Evolutionary conservation across 2,329 filamentous ascomycete species (phyloP), one percentile per base, ranked within the genome.

Genomic region (Aspergillus sp.): DNA sequence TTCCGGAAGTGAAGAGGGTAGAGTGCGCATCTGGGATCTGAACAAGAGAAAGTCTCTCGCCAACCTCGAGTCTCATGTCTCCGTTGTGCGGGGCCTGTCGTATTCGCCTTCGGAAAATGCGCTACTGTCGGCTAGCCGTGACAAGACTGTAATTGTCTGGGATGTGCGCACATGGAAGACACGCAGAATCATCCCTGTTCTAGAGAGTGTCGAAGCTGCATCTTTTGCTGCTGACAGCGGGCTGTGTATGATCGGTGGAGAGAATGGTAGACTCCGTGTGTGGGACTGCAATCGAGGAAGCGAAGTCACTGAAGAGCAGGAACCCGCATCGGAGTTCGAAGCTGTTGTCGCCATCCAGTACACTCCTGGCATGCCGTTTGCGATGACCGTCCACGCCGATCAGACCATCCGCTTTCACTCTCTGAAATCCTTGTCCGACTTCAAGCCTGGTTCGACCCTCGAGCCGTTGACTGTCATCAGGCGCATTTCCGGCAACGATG

Each of bases 71-170:
- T 93, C 90, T 0, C 94, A 98, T 64, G 90, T 95, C 19, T 97
- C 93, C 7, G 88, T 97, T 56, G 88, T 98, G n/a, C 84, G 90
- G 57, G 84, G 83, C 45, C 67, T 98, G 44, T 87, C 93, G 58
- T 98, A 87, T 66, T 93, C 87, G 4, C 68, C 82, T 0, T 73
- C 83, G 47, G 82, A 90, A 60, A 83, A 91, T 61, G 74, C 83
- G 4, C 73, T 98, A 25, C 78, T 98, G 2, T 93, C 90, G 4
- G 89, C 83, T 17, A 87, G 90, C 64, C 81, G 93, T 70, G 93
- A 98, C 72, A 94, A 95, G 73, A 97, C 93, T 0, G 80, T 93
- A 47, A 93, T 93, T 53, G 79, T 94, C 68, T 98, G 93, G 91
- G 86, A 95, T 68, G 79, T 86, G 17, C 80, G 75, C 54, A 89